Evolutionary conservation across 2,329 filamentous ascomycete genomes (phyloP).

Genomic region (Mycogone perniciosa): DNA sequence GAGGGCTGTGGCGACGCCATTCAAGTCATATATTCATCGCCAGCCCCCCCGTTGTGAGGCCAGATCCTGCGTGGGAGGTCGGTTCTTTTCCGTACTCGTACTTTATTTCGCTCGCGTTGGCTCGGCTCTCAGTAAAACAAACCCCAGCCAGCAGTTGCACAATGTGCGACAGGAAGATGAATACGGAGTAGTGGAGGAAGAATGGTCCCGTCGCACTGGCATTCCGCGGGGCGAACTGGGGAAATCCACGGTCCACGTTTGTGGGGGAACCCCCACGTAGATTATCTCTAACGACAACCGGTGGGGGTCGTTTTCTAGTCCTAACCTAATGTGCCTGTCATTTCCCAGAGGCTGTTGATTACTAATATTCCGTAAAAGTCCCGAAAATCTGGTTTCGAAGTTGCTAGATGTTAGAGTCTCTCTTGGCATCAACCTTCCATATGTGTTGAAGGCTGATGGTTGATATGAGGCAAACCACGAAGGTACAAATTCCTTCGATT

Average conservation of each 20-base stretch:
- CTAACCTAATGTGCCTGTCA: background rate
- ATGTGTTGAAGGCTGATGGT: too few relatives aligned
- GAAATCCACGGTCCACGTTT: conserved; percentile 9
- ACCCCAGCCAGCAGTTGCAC: too few relatives aligned
- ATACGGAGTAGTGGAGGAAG: background rate
- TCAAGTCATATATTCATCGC: conserved; percentile 13
- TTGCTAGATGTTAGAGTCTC: too few relatives aligned
- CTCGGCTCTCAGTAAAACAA: too few relatives aligned
- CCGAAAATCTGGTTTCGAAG: too few relatives aligned
- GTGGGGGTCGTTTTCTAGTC: background rate
- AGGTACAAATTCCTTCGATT: too few relatives aligned
- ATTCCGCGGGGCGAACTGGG: conserved; percentile 13
- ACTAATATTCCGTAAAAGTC: too few relatives aligned
- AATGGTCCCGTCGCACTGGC: conserved; percentile 3
- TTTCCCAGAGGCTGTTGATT: background rate
- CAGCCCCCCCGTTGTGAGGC: conserved; percentile 9
- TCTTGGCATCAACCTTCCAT: too few relatives aligned
- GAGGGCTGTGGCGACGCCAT: conserved; percentile 19
- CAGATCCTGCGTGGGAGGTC: background rate
- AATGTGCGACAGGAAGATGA: background rate
- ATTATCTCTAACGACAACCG: background rate
- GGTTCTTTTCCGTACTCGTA: background rate
- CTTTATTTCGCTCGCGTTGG: background rate
- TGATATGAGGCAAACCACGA: too few relatives aligned
- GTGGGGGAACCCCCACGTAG: conserved; percentile 16